A percentile compares a stretch with the other conserved stretches of the same genome.
These are phyloP conservation scores for Kickxella alabastrina DNA, from an alignment of 192 early-diverging fungal genomes.

Conservation along the genomic window DNA sequence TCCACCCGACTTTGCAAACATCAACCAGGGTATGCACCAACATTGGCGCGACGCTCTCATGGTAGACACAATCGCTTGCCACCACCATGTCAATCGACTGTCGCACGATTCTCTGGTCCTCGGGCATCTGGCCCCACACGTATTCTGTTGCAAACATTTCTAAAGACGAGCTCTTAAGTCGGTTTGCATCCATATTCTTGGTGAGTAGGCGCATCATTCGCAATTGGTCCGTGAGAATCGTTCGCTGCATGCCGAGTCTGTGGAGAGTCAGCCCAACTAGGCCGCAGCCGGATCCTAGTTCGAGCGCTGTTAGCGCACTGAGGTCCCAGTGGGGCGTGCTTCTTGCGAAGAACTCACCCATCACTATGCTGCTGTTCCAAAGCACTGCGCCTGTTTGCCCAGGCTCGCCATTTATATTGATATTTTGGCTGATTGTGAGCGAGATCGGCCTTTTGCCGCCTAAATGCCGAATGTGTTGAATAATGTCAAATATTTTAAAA, in stretches of 20 bases:
- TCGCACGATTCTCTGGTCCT: constrained; percentile 16
- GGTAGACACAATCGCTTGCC: constrained; percentile 47
- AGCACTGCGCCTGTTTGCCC: constrained; percentile 45
- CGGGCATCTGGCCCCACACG: constrained; percentile 21
- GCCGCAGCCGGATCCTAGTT: constrained; percentile 46
- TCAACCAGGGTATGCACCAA: constrained; percentile 24
- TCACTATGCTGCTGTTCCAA: constrained; percentile 47
- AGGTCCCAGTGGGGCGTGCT: constrained; percentile 9
- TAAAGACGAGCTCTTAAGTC: neutral
- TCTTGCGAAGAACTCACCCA: constrained; percentile 27
- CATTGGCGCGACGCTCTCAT: constrained; percentile 35
- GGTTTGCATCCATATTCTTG: constrained; percentile 19
- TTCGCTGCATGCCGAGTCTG: constrained; percentile 22
- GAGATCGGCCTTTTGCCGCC: constrained; percentile 2
- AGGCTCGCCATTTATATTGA: constrained; percentile 39
- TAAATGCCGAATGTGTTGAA: too few species aligned
- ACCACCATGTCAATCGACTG: constrained; percentile 31
- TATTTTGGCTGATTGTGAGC: constrained; percentile 39
- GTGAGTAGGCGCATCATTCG: constrained; percentile 31
- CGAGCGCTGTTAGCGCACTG: constrained; percentile 7
- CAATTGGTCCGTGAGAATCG: constrained; percentile 38
- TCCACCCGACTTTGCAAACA: constrained; percentile 17
- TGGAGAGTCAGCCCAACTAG: constrained; percentile 38
- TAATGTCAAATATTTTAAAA: too few species aligned
- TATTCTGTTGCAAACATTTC: constrained; percentile 29